Evolutionary conservation across 169 alveolate species (phyloP).

Genomic region (Eimeria acervulina): DNA sequence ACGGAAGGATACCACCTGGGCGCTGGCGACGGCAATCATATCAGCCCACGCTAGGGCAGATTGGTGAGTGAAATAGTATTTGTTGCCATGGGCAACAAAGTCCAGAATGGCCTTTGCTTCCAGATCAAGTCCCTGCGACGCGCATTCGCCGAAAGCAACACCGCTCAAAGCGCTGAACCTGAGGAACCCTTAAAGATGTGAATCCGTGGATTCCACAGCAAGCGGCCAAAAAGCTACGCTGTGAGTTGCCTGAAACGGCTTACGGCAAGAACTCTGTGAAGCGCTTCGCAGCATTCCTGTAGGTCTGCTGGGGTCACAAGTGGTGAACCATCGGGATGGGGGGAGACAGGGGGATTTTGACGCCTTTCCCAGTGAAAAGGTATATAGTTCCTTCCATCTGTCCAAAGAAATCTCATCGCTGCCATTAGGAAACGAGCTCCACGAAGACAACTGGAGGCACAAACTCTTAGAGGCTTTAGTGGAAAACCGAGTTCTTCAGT

Average conservation of each 20-base stretch:
- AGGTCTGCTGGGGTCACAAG: slow-evolving; percentile 71
- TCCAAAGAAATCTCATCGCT: slow-evolving; percentile 62
- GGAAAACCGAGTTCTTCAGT: slow-evolving; percentile 57
- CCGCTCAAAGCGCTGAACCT: background rate
- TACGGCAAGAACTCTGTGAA: slow-evolving; percentile 61
- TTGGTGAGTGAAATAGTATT: background rate
- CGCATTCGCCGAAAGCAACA: background rate
- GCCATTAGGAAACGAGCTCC: slow-evolving; percentile 65
- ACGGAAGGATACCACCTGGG: slow-evolving; percentile 56
- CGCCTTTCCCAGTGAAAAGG: slow-evolving; percentile 69
- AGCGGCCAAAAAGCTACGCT: background rate
- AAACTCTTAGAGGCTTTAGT: slow-evolving; percentile 48
- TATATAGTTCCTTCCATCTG: slow-evolving; percentile 20
- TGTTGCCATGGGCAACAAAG: slow-evolving; percentile 29
- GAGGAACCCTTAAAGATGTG: background rate
- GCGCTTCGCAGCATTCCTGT: slow-evolving; percentile 62
- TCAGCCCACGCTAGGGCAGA: slow-evolving; percentile 80
- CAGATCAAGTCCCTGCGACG: slow-evolving; percentile 59
- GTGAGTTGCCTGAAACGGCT: background rate
- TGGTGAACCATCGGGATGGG: background rate
- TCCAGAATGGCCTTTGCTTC: slow-evolving; percentile 39
- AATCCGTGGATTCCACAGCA: background rate
- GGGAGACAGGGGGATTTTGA: background rate
- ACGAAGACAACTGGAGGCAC: slow-evolving; percentile 57
- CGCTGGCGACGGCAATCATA: slow-evolving; percentile 60